phyloP scores from a whole-genome alignment of 345 rosid genomes.

The Conringia planisiliqua region DNA sequence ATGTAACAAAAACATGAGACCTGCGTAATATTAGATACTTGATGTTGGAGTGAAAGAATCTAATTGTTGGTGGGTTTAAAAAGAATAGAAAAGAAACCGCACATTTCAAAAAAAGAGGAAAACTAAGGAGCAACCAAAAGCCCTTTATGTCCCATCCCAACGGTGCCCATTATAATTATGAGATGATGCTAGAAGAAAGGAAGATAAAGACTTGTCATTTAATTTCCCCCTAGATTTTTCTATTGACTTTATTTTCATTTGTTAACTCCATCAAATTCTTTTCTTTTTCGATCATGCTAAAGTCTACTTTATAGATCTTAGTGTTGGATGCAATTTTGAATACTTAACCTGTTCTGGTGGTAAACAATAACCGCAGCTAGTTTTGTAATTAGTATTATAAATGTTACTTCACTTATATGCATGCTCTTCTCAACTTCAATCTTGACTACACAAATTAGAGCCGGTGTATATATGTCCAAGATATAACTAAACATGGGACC shows the following conservation, averaged over 20 bases:
- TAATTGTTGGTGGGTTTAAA: conserved; percentile 4
- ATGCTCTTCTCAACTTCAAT: too few relatives aligned
- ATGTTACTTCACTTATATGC: too few relatives aligned
- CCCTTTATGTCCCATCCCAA: conserved; percentile 33
- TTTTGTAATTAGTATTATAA: too few relatives aligned
- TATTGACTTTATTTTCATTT: too few relatives aligned
- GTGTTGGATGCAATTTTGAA: too few relatives aligned
- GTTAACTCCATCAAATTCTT: too few relatives aligned
- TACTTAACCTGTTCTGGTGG: too few relatives aligned
- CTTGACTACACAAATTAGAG: too few relatives aligned
- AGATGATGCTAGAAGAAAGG: not conserved
- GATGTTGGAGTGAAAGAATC: not conserved
- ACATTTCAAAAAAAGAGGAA: conserved; percentile 34
- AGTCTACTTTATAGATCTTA: too few relatives aligned
- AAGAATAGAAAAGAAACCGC: conserved; percentile 29
- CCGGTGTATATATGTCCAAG: too few relatives aligned
- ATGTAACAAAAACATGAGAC: not conserved
- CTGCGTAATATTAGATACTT: not conserved
- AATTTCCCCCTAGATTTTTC: not conserved
- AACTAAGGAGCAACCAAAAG: not conserved
- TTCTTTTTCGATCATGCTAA: too few relatives aligned
- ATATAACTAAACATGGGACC: not conserved
- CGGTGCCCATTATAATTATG: conserved; percentile 21
- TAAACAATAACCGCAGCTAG: too few relatives aligned
- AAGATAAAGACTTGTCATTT: not conserved